Evolutionary conservation across 2,329 filamentous ascomycete genomes (phyloP), one percentile per base, ranked within the genome.

Genomic region (Aspergillus sergii): DNA sequence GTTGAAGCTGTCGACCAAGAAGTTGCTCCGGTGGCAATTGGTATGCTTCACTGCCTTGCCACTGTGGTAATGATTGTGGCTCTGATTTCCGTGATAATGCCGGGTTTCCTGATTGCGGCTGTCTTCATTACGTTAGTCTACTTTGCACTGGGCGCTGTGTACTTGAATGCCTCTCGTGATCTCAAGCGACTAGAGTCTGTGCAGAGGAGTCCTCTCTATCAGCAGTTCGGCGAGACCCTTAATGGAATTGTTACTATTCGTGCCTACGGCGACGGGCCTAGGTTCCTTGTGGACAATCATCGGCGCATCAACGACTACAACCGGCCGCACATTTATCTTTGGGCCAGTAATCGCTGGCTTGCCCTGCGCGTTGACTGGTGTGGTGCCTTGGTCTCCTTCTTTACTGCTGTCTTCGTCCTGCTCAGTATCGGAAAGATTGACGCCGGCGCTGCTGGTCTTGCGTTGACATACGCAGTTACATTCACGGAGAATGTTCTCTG

Each of bases 401-500:
- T 94, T 73, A 92, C 95, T 0, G 95, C 94, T 32, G 89, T 91
- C 7, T 98, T 99, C 72, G 91, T 99, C 63, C 90, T 98, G 59
- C 75, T 91, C 54, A 96, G 90, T 71, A 86, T 96, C 30, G 93
- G 92, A 45, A 88, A 82, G 60, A 91, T 98, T 60, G 93, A 98
- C 77, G 89, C 95, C 50, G 95, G 95, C 67, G 91, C 94, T 56
- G 95, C 94, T 36, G 95, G 95, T 82, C 86, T 99, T 66, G 96
- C 95, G 6, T 83, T 99, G 72, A 97, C 93, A 57, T 99, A 99
- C 73, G 95, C 95, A 19, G 92, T 99, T 69, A 94, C 92, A 1
- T 99, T 99, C 73, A 96, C 94, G 0, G 95, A 99, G 77, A 98
- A 97, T 69, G 91, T 99, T 8, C 82, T 99, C 21, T 99, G 95